Conservation (phyloP, 805 yeast genomes). For the Lachancea sp. region DNA sequence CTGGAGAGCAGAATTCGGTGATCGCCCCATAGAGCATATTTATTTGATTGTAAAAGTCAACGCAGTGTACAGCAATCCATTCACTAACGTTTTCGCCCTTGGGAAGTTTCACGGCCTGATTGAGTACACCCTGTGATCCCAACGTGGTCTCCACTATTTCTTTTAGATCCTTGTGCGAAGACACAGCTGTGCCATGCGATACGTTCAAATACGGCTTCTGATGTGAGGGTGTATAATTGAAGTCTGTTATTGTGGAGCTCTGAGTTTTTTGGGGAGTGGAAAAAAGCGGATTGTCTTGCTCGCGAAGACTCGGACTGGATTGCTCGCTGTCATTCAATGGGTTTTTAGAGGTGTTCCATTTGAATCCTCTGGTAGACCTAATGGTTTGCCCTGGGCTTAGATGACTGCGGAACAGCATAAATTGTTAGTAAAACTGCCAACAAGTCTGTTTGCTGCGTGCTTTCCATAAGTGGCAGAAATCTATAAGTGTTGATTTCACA, state of each 20-base stretch:
- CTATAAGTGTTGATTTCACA: neutral
- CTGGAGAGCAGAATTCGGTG: constrained; percentile 93
- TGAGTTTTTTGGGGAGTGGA: constrained; percentile 18
- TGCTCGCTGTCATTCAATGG: constrained; percentile 2
- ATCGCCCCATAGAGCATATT: constrained; percentile 95
- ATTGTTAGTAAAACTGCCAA: constrained; percentile 3
- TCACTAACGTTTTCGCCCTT: constrained; percentile 87
- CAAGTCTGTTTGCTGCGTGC: neutral
- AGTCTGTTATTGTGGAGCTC: constrained; percentile 24
- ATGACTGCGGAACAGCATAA: constrained; percentile 25
- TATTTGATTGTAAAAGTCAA: constrained; percentile 91
- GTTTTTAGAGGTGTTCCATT: constrained; percentile 29
- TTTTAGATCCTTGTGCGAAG: constrained; percentile 67
- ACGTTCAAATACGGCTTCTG: constrained; percentile 32
- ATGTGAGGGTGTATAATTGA: constrained; percentile 34
- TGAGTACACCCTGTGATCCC: constrained; percentile 85
- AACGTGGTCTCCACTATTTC: constrained; percentile 90
- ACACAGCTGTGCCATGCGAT: constrained; percentile 34
- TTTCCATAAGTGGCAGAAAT: neutral
- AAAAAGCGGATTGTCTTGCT: constrained; percentile 8
- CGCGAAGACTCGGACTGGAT: constrained; percentile 2
- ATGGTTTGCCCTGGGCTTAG: constrained; percentile 43
- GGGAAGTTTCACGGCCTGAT: constrained; percentile 90
- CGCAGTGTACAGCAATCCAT: constrained; percentile 98
- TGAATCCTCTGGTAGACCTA: constrained; percentile 42